A percentile compares a stretch with the other conserved stretches of the same genome.
These are phyloP conservation scores for Metschnikowia henanensis DNA, from an alignment of 805 yeast species.

Conservation along the genomic window DNA sequence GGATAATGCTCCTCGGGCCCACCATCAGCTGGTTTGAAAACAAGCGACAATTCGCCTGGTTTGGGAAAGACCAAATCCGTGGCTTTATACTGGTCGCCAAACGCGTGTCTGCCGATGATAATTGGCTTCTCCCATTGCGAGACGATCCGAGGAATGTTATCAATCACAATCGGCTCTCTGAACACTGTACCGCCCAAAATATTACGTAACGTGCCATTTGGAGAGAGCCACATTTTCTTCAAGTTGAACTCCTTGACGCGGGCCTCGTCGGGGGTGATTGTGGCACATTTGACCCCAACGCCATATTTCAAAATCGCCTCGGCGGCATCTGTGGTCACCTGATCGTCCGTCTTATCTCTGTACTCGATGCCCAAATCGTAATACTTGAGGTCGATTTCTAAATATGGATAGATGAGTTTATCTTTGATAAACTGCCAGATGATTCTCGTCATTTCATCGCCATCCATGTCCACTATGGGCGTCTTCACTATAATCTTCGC, in stretches of 20 bases:
- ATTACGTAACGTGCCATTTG: constrained; percentile 83
- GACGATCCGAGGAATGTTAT: constrained; percentile 72
- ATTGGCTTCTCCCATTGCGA: constrained; percentile 84
- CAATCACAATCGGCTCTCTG: constrained; percentile 80
- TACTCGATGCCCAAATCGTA: constrained; percentile 70
- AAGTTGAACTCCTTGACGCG: constrained; percentile 73
- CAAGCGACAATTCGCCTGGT: constrained; percentile 66
- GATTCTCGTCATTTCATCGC: constrained; percentile 86
- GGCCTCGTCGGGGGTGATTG: constrained; percentile 81
- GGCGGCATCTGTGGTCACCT: constrained; percentile 77
- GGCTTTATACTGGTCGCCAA: constrained; percentile 83
- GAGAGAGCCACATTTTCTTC: constrained; percentile 84
- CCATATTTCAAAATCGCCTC: constrained; percentile 72
- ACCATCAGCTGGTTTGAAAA: constrained; percentile 63
- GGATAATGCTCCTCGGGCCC: constrained; percentile 46
- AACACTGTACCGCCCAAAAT: constrained; percentile 82
- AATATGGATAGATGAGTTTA: constrained; percentile 63
- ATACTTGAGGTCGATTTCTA: constrained; percentile 73
- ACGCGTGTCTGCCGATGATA: constrained; percentile 84
- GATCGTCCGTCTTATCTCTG: constrained; percentile 71
- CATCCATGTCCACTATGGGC: constrained; percentile 79
- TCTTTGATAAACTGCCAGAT: constrained; percentile 77
- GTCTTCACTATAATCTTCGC: constrained; percentile 65
- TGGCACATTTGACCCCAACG: constrained; percentile 83
- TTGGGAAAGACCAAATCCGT: constrained; percentile 68